Evolutionary conservation across 805 yeast species (phyloP).

Genomic region (Yarrowia phangngaensis): DNA sequence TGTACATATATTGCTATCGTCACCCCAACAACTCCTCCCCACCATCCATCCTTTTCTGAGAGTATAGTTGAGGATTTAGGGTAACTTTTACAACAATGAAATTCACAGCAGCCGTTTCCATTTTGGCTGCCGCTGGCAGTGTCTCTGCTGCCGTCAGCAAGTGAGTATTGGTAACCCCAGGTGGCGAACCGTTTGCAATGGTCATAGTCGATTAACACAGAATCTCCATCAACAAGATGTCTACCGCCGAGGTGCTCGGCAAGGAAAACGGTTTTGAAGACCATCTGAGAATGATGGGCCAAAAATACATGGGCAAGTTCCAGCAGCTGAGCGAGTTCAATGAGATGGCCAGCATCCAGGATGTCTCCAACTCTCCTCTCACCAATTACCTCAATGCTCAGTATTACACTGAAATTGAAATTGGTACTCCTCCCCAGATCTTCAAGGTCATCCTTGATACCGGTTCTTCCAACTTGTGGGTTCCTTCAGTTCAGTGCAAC

Average conservation of each 20-base stretch:
- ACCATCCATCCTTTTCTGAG: slow-evolving; percentile 25
- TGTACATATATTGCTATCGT: slow-evolving; percentile 24
- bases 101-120: slow-evolving; percentile 30
- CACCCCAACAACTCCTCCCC: slow-evolving; percentile 17
- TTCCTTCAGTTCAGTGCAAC: slow-evolving; percentile 82
- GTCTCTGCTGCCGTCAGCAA: slow-evolving; percentile 38
- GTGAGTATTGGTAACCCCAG: slow-evolving; percentile 31
- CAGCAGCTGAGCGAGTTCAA: slow-evolving; percentile 30
- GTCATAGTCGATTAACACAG: slow-evolving; percentile 39
- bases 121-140: slow-evolving; percentile 29
- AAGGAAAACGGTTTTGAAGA: slow-evolving; percentile 40
- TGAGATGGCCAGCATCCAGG: slow-evolving; percentile 38
- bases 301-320: slow-evolving; percentile 56
- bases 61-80: slow-evolving; percentile 17
- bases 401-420: slow-evolving; percentile 82
- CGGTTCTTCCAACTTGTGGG: slow-evolving; percentile 96
- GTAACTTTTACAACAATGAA: slow-evolving; percentile 30
- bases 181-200: neutral
- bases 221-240: slow-evolving; percentile 56
- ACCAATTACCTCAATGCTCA: slow-evolving; percentile 95
- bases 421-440: slow-evolving; percentile 91
- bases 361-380: slow-evolving; percentile 72
- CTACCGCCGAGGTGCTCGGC: slow-evolving; percentile 54
- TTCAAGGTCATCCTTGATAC: slow-evolving; percentile 95
- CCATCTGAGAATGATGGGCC: slow-evolving; percentile 56